A percentile compares a stretch with the other conserved stretches of the same genome.
Conservation (phyloP, 192 early-diverging fungal genomes). For the Coemansia biformis region DNA sequence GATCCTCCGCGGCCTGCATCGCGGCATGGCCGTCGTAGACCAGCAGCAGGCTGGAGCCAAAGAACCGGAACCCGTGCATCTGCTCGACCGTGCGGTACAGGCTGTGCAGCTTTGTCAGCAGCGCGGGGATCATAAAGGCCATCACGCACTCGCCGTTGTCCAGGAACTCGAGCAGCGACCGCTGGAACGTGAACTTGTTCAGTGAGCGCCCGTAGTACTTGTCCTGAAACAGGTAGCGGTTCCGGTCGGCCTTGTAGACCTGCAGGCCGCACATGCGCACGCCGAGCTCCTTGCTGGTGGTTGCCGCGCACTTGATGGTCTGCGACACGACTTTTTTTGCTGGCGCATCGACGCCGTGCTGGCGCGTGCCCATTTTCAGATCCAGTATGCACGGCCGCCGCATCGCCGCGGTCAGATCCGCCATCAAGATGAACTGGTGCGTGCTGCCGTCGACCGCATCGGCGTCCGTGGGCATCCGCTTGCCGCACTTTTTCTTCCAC, state of each 20-base stretch:
- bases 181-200: slow-evolving; percentile 69
- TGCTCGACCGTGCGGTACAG: slow-evolving; percentile 71
- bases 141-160: slow-evolving; percentile 77
- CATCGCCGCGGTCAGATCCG: slow-evolving; percentile 88
- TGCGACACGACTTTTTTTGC: slow-evolving; percentile 80
- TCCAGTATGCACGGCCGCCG: slow-evolving; percentile 92
- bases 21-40: slow-evolving; percentile 80
- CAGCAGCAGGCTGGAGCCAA: slow-evolving; percentile 80
- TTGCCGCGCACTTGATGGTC: slow-evolving; percentile 85
- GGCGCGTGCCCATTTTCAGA: slow-evolving; percentile 97
- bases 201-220: slow-evolving; percentile 94
- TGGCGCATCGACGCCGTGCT: slow-evolving; percentile 86
- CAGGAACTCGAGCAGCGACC: slow-evolving; percentile 73
- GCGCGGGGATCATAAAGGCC: slow-evolving; percentile 71
- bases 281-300: slow-evolving; percentile 87
- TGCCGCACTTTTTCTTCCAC: slow-evolving; percentile 48
- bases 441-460: slow-evolving; percentile 44
- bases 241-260: slow-evolving; percentile 74
- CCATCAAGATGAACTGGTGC: slow-evolving; percentile 86
- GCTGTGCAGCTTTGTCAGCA: slow-evolving; percentile 68
- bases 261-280: slow-evolving; percentile 98
- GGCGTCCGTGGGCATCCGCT: slow-evolving; percentile 43
- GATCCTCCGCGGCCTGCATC: slow-evolving; percentile 9
- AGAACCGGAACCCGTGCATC: slow-evolving; percentile 84
- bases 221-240: slow-evolving; percentile 80